These are phyloP conservation scores for bread wheat (Triticum aestivum) DNA, from an alignment of 176 grass and related monocot genomes.

Conservation along the genomic window DNA sequence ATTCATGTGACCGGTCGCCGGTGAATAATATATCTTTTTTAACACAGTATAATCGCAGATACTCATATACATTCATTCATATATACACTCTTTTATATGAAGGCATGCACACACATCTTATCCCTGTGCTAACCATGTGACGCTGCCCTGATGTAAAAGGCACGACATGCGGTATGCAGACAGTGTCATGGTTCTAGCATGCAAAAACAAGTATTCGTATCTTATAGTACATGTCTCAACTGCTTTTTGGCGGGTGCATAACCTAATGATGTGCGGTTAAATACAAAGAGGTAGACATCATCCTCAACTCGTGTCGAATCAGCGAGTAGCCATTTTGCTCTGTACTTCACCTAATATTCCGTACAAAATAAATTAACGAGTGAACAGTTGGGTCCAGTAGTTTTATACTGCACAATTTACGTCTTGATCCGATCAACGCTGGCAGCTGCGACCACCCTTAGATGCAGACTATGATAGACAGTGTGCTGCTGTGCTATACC, in stretches of 20 bases:
- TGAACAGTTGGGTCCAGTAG: background rate
- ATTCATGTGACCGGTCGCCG: background rate
- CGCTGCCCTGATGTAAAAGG: background rate
- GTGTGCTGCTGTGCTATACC: background rate
- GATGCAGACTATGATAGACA: background rate
- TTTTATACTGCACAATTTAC: background rate
- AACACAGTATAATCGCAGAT: no score
- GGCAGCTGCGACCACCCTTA: background rate
- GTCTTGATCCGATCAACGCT: background rate
- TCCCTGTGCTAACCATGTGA: background rate
- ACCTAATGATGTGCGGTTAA: background rate
- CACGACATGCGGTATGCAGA: background rate
- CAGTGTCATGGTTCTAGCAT: background rate
- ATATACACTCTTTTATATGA: no score
- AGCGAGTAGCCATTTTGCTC: background rate
- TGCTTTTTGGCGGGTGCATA: background rate
- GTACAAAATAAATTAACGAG: background rate
- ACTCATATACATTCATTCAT: no score
- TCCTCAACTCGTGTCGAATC: background rate
- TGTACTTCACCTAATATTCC: background rate
- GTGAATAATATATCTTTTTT: background rate
- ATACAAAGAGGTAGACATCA: background rate
- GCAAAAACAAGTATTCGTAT: background rate
- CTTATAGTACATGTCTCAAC: background rate
- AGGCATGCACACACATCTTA: no score